Evolutionary conservation across 805 yeast species (phyloP).

Genomic region (Metschnikowia lunata): DNA sequence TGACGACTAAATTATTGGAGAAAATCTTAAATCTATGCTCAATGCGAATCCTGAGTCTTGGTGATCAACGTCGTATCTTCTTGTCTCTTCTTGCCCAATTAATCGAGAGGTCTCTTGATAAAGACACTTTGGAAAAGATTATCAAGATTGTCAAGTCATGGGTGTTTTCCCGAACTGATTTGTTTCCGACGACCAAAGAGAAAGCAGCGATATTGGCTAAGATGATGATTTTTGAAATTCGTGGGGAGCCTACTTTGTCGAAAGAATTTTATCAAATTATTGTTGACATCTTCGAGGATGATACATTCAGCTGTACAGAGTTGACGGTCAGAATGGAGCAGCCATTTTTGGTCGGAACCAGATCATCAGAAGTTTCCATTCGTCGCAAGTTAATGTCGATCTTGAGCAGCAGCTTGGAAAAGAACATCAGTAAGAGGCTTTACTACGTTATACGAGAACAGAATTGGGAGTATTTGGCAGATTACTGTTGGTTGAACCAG

Average conservation of each 20-base stretch:
- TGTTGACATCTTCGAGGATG: slow-evolving; percentile 81
- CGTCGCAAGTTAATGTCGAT: slow-evolving; percentile 77
- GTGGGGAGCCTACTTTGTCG: slow-evolving; percentile 77
- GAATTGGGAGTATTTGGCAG: slow-evolving; percentile 94
- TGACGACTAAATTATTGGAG: slow-evolving; percentile 71
- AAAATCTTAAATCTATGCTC: slow-evolving; percentile 75
- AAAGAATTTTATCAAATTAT: slow-evolving; percentile 81
- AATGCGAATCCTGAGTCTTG: slow-evolving; percentile 76
- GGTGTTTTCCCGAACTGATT: slow-evolving; percentile 80
- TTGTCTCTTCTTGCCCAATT: slow-evolving; percentile 81
- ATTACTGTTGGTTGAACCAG: slow-evolving; percentile 91
- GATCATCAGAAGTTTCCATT: slow-evolving; percentile 68
- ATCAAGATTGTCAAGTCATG: slow-evolving; percentile 77
- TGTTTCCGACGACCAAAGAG: slow-evolving; percentile 92
- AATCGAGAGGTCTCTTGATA: slow-evolving; percentile 83
- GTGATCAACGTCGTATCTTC: slow-evolving; percentile 90
- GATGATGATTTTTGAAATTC: slow-evolving; percentile 86
- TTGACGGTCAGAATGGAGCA: slow-evolving; percentile 93
- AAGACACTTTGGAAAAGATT: slow-evolving; percentile 66
- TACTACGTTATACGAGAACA: slow-evolving; percentile 90
- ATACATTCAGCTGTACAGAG: slow-evolving; percentile 74
- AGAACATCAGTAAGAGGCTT: slow-evolving; percentile 70
- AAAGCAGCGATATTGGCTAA: slow-evolving; percentile 90
- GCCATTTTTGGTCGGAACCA: slow-evolving; percentile 91
- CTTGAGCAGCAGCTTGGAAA: slow-evolving; percentile 72